Evolutionary conservation across 2,329 filamentous ascomycete genomes (phyloP), one percentile per base, ranked within the genome.

Genomic region (Sporothrix brasiliensis): DNA sequence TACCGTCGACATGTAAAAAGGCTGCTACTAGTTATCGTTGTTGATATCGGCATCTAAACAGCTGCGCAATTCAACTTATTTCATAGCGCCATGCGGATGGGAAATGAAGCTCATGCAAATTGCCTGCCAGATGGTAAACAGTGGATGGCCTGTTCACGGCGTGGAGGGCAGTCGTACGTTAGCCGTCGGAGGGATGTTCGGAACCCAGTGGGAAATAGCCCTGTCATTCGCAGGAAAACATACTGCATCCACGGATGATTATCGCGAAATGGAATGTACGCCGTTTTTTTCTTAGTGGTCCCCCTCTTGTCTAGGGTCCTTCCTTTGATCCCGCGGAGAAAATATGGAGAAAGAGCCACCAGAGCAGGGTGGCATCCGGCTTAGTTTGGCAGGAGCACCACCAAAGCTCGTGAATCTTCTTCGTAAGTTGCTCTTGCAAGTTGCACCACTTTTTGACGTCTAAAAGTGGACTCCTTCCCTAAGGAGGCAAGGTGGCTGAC

Each of bases 241-340:
- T 16, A 19, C 47, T 53, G 63, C 63, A 67, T 54, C 50, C 50
- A 56, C 66, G 67, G 53, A 68, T 34, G 52, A 68, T 49, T 49
- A 52, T 61, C 67, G 44, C 67, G 67, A 69, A 69, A 61, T 34
- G 67, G 44, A 69, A 50, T 66, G 19, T 54, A 56, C 16, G 54
- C 67, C 67, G 52, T n/a, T 49, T 58, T 49, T 30, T 52, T 41
- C 65, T 65, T 39, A 44, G 34, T 2, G 44, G n/a, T 49, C 14
- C 21, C 49, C 9, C 30, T 5, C 27, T 67, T 24, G 56, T 14
- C 41, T 34, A 30, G 6, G 11, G 44, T 67, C 4, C 52, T 21
- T 60, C 41, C 49, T 63, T 50, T 47, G 39, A 61, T 27, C 27
- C n/a, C 47, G 58, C 39, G 58, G 58, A 63, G 58, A 63, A 63